Evolutionary conservation across 2,329 filamentous ascomycete genomes (phyloP).

Genomic region (Teratosphaeria epicoccoides): DNA sequence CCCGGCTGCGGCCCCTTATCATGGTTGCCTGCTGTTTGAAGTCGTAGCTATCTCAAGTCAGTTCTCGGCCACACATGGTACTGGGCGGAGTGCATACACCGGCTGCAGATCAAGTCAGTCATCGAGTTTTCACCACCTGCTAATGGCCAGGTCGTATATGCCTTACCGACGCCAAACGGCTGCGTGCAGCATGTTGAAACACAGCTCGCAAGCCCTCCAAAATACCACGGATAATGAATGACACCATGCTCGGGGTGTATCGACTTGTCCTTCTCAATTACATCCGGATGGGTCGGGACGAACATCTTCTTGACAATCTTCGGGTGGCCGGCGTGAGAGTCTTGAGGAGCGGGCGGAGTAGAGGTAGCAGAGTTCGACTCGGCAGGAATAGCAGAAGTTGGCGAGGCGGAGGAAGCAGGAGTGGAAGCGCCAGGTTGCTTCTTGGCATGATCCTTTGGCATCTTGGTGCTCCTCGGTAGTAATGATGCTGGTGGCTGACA

Average conservation of each 20-base stretch:
- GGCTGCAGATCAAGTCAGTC: not conserved
- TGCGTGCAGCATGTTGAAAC: slow-evolving; percentile 14
- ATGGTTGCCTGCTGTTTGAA: not conserved
- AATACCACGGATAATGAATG: slow-evolving; percentile 17
- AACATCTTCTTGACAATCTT: not conserved
- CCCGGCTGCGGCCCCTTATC: slow-evolving; percentile 2
- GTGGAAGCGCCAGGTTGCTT: not conserved
- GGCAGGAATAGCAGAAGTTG: not conserved
- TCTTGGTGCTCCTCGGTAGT: not conserved
- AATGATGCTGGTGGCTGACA: not conserved
- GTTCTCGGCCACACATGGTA: not conserved
- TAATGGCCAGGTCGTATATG: not conserved
- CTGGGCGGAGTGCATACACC: not conserved
- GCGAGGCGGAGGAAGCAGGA: not conserved
- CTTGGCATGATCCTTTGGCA: not conserved
- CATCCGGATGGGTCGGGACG: slow-evolving; percentile 7
- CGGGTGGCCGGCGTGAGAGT: not conserved
- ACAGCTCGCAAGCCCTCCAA: slow-evolving; percentile 15
- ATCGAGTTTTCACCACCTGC: not conserved
- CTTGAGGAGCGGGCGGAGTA: not conserved
- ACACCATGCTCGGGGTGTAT: slow-evolving; percentile 16
- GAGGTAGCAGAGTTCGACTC: not conserved
- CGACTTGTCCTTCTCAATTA: slow-evolving; percentile 15
- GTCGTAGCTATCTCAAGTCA: not conserved
- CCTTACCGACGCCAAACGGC: slow-evolving; percentile 14